Base-by-base conservation (phyloP, 805 yeast genomes). In the Lipomyces japonicus region DNA sequence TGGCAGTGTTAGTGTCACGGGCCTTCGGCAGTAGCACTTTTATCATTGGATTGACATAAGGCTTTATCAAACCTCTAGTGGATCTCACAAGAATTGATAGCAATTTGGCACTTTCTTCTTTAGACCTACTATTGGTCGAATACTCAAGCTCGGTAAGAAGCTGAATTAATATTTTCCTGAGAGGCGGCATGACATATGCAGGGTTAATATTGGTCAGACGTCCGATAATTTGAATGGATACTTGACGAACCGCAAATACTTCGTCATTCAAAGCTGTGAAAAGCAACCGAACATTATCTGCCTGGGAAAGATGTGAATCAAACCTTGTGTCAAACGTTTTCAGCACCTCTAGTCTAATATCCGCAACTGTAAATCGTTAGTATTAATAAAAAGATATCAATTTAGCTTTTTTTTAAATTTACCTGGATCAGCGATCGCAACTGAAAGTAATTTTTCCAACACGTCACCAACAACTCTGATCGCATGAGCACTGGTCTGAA, bases 211-310 rank as follows among this genome's bases (percentile, higher is more conserved):
- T 69, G 0, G 96, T 84, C 16, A 93, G 69, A 48, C 97, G 75
- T 2, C 98, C 97, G 51, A 93, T 79, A 9, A 90, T 76, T 43
- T 75, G 75, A 30, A 91, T 79, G 0, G 95, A 84, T 14, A 80
- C 84, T 60, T 85, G 81, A 48, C 96, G 77, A 9, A 93, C 84
- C 9, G 80, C 81, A 63, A 93, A 93, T 1, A 78, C 78, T 66
- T 91, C 97, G 68, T 93, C 99, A 63, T 93, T 86, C 49, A 91
- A 71, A 0, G 96, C 91, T 73, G 90, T 86, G 61, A 91, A 87
- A 21, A 93, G 71, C 12, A 90, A 68, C 47, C 87, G 75, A 28
- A 90, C 91, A 65, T 89, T 90, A 52, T 86, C 95, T 0, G 96
- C 95, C 65, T 93, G 97, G 0, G 97, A 87, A 28, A 93, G 68